phyloP scores from a whole-genome alignment of 441 rosid genomes.

The Euphorbia celastroides region DNA sequence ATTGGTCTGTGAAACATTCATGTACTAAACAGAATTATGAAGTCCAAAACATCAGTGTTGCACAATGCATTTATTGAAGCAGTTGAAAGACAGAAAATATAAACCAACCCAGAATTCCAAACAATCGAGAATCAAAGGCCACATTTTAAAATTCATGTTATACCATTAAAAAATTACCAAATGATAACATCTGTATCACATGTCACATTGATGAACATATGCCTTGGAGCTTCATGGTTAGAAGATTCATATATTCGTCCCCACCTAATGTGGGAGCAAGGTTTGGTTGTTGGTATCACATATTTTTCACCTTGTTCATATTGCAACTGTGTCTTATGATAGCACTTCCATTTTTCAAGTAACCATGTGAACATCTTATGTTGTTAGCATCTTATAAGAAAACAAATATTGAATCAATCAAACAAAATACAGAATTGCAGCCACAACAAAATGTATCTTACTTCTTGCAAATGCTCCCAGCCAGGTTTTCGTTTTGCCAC shows the following conservation, averaged over 20 bases:
- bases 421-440: neutral
- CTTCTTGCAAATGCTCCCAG: slow-evolving; percentile 90
- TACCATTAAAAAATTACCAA: neutral
- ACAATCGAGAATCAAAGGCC: neutral
- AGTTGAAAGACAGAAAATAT: neutral
- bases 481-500: slow-evolving; percentile 81
- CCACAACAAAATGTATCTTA: slow-evolving; percentile 30
- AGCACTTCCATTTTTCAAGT: too few relatives aligned
- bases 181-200: neutral
- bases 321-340: too few relatives aligned
- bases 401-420: slow-evolving; percentile 3
- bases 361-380: neutral
- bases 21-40: neutral
- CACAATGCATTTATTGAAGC: neutral
- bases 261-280: too few relatives aligned
- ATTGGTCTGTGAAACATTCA: neutral
- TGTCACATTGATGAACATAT: too few relatives aligned
- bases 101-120: slow-evolving; percentile 2
- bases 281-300: too few relatives aligned
- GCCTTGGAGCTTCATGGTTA: too few relatives aligned
- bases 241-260: too few relatives aligned
- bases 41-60: neutral
- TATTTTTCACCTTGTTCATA: too few relatives aligned
- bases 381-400: neutral
- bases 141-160: neutral